Evolutionary conservation across 2,329 filamentous ascomycete species (phyloP), one percentile per base, ranked within the genome.

Genomic region (Dactylella cylindrospora): DNA sequence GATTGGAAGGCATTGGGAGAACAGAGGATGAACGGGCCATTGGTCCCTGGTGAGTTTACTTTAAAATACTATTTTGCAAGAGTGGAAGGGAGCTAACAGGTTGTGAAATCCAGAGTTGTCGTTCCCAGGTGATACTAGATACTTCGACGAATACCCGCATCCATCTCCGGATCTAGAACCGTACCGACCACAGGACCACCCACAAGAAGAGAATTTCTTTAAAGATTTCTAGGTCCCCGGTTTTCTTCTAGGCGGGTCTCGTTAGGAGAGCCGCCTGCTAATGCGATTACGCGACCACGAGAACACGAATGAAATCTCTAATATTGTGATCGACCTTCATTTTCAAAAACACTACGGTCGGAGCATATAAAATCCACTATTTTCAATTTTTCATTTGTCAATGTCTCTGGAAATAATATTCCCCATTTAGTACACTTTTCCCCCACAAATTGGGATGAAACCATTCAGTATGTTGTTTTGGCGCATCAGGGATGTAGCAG

Each of bases 31-130:
- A 29, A 64, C n/a, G 59, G 59, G 28, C 59, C 59, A 29, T 45
- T 64, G 22, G 59, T 64, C 80, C 44, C 76, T 79, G 41, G 86
- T 69, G 55, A 46, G 60, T 32, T 17, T 5, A 20, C 5, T n/a
- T n/a, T 31, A n/a, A 28, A 29, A 10, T 25, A 22, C 31, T 26
- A 17, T 20, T 38, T 23, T 40, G 12, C 13, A n/a, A 26, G 28
- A 31, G 17, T 3, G 22, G 2, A 28, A 29, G n/a, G 1, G 2
- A 25, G 15, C 44, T 51, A 31, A 68, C 54, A 57, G 86, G 0
- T 86, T 86, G 3, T 90, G 90, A 66, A 78, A 88, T 45, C 87
- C 86, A n/a, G 84, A 85, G 50, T 76, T 91, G 23, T 77, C 84
- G 19, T 85, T 82, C 43, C 79, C 83, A 0, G 86, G 85, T 25